phyloP scores from a whole-genome alignment of 768 basidiomycete species.

The Ramaria sp. region DNA sequence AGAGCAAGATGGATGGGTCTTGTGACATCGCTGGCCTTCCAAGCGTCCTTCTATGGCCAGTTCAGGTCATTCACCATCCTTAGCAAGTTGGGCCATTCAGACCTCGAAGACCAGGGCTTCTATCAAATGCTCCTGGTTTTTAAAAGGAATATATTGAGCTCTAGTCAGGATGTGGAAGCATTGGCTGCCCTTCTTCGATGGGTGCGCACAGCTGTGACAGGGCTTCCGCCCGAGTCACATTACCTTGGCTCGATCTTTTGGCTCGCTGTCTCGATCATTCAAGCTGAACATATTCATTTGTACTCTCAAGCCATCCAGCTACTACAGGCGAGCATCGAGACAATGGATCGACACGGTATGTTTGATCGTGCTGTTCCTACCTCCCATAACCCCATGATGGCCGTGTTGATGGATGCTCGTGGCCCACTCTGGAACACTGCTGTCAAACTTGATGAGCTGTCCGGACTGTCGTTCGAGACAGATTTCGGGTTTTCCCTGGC shows the following conservation, averaged over 20 bases:
- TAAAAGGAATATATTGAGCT: conserved; percentile 53
- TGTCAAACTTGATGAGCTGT: neutral
- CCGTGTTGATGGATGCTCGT: conserved; percentile 1
- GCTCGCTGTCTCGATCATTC: conserved; percentile 76
- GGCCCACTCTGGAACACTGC: neutral
- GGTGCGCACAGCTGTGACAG: conserved; percentile 66
- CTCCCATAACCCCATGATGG: neutral
- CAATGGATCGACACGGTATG: conserved; percentile 47
- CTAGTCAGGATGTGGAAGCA: conserved; percentile 57
- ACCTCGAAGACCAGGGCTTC: conserved; percentile 85
- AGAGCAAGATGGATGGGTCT: conserved; percentile 88
- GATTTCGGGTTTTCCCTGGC: conserved; percentile 2
- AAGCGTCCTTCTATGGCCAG: conserved; percentile 80
- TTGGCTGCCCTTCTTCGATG: conserved; percentile 83
- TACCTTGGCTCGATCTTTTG: conserved; percentile 75
- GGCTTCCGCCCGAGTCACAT: conserved; percentile 53
- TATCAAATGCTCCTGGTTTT: conserved; percentile 90
- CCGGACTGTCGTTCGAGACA: conserved; percentile 1
- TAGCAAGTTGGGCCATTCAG: conserved; percentile 62
- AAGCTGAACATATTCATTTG: conserved; percentile 59
- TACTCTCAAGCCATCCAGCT: conserved; percentile 61
- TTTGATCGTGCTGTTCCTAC: conserved; percentile 30
- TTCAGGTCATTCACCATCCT: conserved; percentile 78
- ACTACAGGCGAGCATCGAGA: conserved; percentile 52
- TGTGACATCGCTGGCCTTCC: conserved; percentile 80